A percentile compares a stretch with the other conserved stretches of the same genome.
phyloP scores from a whole-genome alignment of 106 monocot species.

The Platanthera guangdongensis region DNA sequence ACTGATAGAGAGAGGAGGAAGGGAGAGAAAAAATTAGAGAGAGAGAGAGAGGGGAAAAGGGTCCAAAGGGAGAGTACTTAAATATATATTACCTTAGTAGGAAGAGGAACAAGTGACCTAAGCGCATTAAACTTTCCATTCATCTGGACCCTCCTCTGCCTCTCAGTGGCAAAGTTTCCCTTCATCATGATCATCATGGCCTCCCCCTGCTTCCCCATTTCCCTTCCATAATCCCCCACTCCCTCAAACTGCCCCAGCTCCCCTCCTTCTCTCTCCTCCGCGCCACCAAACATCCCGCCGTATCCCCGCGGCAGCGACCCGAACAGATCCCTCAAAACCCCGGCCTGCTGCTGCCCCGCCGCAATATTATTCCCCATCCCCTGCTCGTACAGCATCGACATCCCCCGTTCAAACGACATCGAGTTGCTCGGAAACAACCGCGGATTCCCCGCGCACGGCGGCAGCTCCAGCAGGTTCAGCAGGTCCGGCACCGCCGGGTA shows the following conservation, averaged over 20 bases:
- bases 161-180: constrained; percentile 19
- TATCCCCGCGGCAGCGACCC: constrained; percentile 23
- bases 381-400: constrained; percentile 19
- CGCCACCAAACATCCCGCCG: constrained; percentile 19
- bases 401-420: not conserved
- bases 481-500: constrained; percentile 13
- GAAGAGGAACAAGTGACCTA: constrained; percentile 9
- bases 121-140: constrained; percentile 16
- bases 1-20: too few relatives aligned
- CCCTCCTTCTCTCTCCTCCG: not conserved
- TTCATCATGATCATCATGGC: constrained; percentile 20
- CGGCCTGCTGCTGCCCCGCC: constrained; percentile 7
- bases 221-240: constrained; percentile 44
- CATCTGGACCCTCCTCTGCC: constrained; percentile 28
- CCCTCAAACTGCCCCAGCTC: constrained; percentile 23
- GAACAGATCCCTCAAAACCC: constrained; percentile 22
- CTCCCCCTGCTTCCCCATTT: constrained; percentile 19
- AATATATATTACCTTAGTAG: constrained; percentile 12
- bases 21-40: not conserved
- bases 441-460: constrained; percentile 1
- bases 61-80: too few relatives aligned
- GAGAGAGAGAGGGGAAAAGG: too few relatives aligned
- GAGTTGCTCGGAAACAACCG: not conserved
- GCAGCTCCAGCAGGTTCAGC: constrained; percentile 17
- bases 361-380: constrained; percentile 14